These are phyloP conservation scores for Paraphoma sp. DNA, from an alignment of 2,329 filamentous ascomycete species.

Conservation along the genomic window DNA sequence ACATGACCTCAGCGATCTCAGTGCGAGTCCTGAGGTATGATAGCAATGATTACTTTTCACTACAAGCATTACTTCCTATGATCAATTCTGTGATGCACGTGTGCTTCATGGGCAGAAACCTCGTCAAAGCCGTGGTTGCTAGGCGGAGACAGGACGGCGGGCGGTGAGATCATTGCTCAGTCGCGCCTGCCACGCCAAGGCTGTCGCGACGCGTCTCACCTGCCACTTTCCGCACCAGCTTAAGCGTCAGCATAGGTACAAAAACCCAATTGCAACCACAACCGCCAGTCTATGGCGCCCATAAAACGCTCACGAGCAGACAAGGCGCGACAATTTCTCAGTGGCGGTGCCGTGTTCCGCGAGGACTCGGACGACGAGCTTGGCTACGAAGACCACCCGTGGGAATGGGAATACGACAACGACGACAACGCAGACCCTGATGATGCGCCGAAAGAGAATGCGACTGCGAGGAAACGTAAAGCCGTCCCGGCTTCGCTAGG, in stretches of 20 bases:
- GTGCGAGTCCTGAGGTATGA: constrained; percentile 34
- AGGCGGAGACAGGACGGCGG: too few species aligned
- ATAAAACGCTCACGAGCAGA: constrained; percentile 51
- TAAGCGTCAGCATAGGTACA: constrained; percentile 39
- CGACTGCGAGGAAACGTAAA: constrained; percentile 43
- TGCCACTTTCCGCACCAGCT: constrained; percentile 24
- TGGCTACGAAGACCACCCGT: constrained; percentile 57
- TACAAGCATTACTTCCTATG: constrained; percentile 2
- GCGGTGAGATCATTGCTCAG: constrained; percentile 26
- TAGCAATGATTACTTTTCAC: constrained; percentile 27
- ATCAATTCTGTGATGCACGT: not conserved
- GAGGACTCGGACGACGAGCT: constrained; percentile 92
- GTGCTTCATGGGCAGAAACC: not conserved
- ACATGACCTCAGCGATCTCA: constrained; percentile 30
- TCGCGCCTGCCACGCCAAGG: constrained; percentile 37
- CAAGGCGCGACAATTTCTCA: constrained; percentile 59
- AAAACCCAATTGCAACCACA: constrained; percentile 23
- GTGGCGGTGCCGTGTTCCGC: constrained; percentile 67
- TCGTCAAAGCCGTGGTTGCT: too few species aligned
- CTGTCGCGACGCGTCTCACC: constrained; percentile 36
- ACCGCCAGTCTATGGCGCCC: constrained; percentile 45
- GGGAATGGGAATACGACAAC: constrained; percentile 70
- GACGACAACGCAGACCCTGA: constrained; percentile 28
- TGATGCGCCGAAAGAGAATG: constrained; percentile 26
- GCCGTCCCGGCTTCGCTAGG: constrained; percentile 26